phyloP scores from a whole-genome alignment of 768 basidiomycete genomes.

The Rhizopogon vesiculosus region DNA sequence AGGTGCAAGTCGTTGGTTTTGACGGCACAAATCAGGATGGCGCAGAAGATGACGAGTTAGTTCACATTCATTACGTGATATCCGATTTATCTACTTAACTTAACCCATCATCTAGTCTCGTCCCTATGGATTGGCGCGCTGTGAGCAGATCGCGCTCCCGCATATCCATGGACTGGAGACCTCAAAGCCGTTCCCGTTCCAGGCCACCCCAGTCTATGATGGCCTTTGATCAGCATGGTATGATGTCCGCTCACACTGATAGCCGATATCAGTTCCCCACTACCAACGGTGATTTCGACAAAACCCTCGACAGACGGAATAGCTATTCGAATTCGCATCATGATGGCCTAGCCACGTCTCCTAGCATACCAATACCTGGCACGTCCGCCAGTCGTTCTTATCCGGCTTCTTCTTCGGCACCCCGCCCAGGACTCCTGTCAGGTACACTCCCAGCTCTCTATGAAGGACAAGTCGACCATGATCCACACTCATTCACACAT shows the following conservation, averaged over 20 bases:
- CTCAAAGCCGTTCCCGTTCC: slow-evolving; percentile 72
- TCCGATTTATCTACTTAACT: slow-evolving; percentile 20
- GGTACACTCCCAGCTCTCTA: slow-evolving; percentile 30
- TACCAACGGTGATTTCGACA: slow-evolving; percentile 14
- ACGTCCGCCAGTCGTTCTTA: slow-evolving; percentile 42
- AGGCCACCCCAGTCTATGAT: slow-evolving; percentile 57
- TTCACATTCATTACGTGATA: slow-evolving; percentile 23
- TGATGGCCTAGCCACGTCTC: slow-evolving; percentile 17
- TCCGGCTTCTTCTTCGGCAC: slow-evolving; percentile 36
- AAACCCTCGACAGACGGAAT: slow-evolving; percentile 20
- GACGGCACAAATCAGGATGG: slow-evolving; percentile 71
- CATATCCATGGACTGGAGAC: slow-evolving; percentile 89
- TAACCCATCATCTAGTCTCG: slow-evolving; percentile 35
- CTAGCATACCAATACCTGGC: slow-evolving; percentile 35
- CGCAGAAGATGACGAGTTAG: slow-evolving; percentile 71
- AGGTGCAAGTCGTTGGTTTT: slow-evolving; percentile 77
- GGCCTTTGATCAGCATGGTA: slow-evolving; percentile 43
- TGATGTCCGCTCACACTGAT: slow-evolving; percentile 33
- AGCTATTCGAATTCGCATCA: slow-evolving; percentile 16
- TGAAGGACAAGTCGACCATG: slow-evolving; percentile 37
- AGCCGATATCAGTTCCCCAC: slow-evolving; percentile 42
- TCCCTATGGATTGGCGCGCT: slow-evolving; percentile 90
- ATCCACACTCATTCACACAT: slow-evolving; percentile 33
- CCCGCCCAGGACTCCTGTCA: slow-evolving; percentile 38
- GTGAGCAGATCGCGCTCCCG: slow-evolving; percentile 89